Percentiles rank a stretch among this genome's conserved stretches.
These are phyloP conservation scores for Thuja plicata DNA, from an alignment of 83 land plant genomes.

Conservation along the genomic window DNA sequence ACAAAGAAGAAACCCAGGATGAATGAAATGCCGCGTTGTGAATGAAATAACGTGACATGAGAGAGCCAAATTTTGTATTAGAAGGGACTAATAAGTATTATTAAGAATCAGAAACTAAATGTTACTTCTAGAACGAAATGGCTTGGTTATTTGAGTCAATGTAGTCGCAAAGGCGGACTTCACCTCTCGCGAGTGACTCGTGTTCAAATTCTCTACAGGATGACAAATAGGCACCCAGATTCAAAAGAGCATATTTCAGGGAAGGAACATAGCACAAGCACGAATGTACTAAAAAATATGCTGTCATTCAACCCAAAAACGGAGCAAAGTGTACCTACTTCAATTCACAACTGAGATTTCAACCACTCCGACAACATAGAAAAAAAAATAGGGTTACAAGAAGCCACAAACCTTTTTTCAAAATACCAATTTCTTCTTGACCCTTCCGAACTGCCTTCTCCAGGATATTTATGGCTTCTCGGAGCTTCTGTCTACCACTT, in stretches of 20 bases:
- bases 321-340: neutral
- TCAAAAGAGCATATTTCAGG: neutral
- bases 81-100: neutral
- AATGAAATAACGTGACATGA: neutral
- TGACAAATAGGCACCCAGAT: neutral
- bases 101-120: neutral
- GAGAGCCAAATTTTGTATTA: neutral
- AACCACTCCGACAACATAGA: neutral
- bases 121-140: too few relatives aligned
- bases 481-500: conserved; percentile 9
- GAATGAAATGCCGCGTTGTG: neutral
- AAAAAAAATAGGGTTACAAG: neutral
- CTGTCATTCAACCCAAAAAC: neutral
- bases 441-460: conserved; percentile 4
- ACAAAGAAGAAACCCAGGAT: neutral
- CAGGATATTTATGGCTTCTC: conserved; percentile 4
- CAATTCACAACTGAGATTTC: neutral
- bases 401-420: neutral
- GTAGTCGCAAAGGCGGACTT: neutral
- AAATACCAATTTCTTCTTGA: neutral
- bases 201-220: neutral
- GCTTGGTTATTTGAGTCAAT: neutral
- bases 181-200: neutral
- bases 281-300: neutral
- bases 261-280: neutral